Evolutionary conservation across 2,329 filamentous ascomycete species (phyloP).

Genomic region (Nigrograna mackinnonii): DNA sequence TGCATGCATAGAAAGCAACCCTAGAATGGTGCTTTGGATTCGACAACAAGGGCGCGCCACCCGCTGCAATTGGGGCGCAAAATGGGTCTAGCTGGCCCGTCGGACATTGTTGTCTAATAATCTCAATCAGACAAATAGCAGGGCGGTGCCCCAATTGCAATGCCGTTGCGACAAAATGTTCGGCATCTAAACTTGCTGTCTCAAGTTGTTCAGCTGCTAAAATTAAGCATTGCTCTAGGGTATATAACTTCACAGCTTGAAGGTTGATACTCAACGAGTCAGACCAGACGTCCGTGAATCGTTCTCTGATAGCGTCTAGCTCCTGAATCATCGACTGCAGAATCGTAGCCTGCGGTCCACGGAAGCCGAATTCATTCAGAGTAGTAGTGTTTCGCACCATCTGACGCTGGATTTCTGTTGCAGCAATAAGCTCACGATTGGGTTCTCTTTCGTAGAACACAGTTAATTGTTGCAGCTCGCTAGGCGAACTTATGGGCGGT

Average conservation of each 20-base stretch:
- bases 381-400: constrained; percentile 4
- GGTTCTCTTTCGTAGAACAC: constrained; percentile 7
- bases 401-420: constrained; percentile 12
- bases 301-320: background rate
- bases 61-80: constrained; percentile 3
- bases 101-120: constrained; percentile 1
- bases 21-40: constrained; percentile 10
- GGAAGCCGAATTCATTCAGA: constrained; percentile 2
- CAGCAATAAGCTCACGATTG: constrained; percentile 7
- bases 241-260: constrained; percentile 4
- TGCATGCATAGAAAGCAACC: constrained; percentile 8
- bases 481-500: constrained; percentile 4
- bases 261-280: constrained; percentile 3
- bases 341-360: constrained; percentile 2
- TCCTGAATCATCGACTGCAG: constrained; percentile 4
- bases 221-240: constrained; percentile 5
- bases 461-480: constrained; percentile 2
- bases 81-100: constrained; percentile 2
- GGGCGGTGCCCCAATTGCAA: constrained; percentile 7
- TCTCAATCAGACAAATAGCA: constrained; percentile 2
- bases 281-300: constrained; percentile 1
- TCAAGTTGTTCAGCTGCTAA: constrained; percentile 1
- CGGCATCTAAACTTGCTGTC: constrained; percentile 2
- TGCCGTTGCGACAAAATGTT: constrained; percentile 3
- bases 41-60: constrained; percentile 6